Evolutionary conservation across 2,329 filamentous ascomycete species (phyloP), one percentile per base, ranked within the genome.

Genomic region (Colletotrichum sp.): DNA sequence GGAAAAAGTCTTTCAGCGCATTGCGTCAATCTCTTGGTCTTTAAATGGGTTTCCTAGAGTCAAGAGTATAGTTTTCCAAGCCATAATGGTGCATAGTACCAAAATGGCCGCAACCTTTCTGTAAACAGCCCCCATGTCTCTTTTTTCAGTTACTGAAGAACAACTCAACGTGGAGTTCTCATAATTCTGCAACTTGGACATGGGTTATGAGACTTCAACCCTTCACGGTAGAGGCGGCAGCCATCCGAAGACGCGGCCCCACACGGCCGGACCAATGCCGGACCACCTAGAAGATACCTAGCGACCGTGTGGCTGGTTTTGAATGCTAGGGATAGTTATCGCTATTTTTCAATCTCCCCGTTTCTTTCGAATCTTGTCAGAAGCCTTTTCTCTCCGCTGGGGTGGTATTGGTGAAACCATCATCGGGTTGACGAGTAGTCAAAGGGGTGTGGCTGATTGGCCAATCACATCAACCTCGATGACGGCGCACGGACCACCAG

Each of bases 401-500:
- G 38, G 18, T 43, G 38, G 38, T n/a, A 6, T 21, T 2, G 3
- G n/a, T 52, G 43, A 52, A 52, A 21, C 0, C 43, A 28, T 55
- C 43, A 12, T 13, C 26, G 32, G 34, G 43, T 52, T 38, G 32
- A n/a, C 12, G 36, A 3, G 43, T 43, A 5, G 24, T 48, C 9
- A n/a, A 34, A 10, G 9, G 13, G 57, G 21, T 32, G 36, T 15
- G 58, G 6, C n/a, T 55, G 72, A 77, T 77, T 77, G 76, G 76
- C 30, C 74, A 76, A 74, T 71, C 8, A 52, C 3, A 15, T 16
- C n/a, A 16, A 15, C 48, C 12, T 9, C 12, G 3, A 18, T 8
- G 3, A 15, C 0, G 21, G 10, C 4, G 74, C 76, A 77, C 76
- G 70, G 76, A 57, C 74, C 69, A 76, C 16, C n/a, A 18, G 74